Percentiles rank a stretch among this genome's conserved stretches.
Conservation (phyloP, 2,329 filamentous ascomycete genomes). For the Penicillium sp. region DNA sequence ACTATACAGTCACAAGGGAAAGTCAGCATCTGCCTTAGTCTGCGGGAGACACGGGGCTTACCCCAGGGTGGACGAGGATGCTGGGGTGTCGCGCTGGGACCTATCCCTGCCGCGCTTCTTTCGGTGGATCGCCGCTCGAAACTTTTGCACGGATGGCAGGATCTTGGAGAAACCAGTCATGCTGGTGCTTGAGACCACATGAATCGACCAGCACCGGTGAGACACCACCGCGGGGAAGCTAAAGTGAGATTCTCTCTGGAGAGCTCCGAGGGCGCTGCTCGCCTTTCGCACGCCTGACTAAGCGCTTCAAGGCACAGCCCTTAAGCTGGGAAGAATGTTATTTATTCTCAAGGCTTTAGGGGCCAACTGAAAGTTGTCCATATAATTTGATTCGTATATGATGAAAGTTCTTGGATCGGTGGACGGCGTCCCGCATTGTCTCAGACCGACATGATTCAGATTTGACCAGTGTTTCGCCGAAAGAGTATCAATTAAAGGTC, state of each 20-base stretch:
- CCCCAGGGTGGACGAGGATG: slow-evolving; percentile 27
- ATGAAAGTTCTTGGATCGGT: not conserved
- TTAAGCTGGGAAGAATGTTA: not conserved
- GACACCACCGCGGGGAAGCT: slow-evolving; percentile 3
- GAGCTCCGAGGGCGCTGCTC: not conserved
- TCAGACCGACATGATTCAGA: not conserved
- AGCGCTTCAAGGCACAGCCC: slow-evolving; percentile 6
- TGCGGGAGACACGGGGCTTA: slow-evolving; percentile 13
- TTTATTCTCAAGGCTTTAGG: not conserved
- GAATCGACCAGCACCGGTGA: slow-evolving; percentile 25
- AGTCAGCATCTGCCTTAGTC: not conserved
- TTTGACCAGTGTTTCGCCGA: not conserved
- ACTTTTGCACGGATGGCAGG: slow-evolving; percentile 31
- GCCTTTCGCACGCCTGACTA: slow-evolving; percentile 11
- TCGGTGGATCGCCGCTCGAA: slow-evolving; percentile 32
- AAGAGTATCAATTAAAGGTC: not conserved
- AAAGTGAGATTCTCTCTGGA: not conserved
- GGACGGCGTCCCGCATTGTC: not conserved
- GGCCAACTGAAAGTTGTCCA: not conserved
- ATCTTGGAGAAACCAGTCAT: slow-evolving; percentile 38
- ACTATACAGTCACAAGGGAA: slow-evolving; percentile 9
- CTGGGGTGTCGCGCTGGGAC: slow-evolving; percentile 21
- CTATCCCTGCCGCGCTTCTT: slow-evolving; percentile 29
- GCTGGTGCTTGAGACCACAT: slow-evolving; percentile 26
- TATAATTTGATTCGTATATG: not conserved